Base-by-base conservation (phyloP, 2,329 filamentous ascomycete species). In the Dothideomycetes sp. region DNA sequence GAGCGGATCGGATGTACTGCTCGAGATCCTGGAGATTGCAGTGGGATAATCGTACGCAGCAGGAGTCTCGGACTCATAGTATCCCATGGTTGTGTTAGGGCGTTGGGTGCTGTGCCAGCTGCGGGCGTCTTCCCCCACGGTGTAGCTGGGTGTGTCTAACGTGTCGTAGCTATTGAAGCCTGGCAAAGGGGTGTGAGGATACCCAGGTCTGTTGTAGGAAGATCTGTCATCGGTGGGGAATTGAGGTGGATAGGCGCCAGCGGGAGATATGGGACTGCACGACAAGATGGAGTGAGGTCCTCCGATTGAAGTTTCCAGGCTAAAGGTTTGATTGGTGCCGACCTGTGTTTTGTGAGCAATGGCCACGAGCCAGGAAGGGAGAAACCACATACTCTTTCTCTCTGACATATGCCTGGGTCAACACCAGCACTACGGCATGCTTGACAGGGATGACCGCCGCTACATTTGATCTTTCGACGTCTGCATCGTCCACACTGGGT, bases 381-480 rank as follows among this genome's bases (percentile, higher is more conserved):
- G 15, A 10, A 7, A 8, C 2, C 28, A 46, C 53, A 23, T 48
- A 94, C 89, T 62, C 89, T 74, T 48, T 93, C 68, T 55, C 94
- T 95, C 43, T 80, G 75, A 58, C 89, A 95, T 5, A 71, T 54
- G 3, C 51, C 58, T 37, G 64, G 67, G 16, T 80, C 74, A 18
- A 73, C 67, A 10, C 82, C 82, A 38, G 88, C 81, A 46, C 70
- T 77, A 53, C 78, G 82, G 67, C 89, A 96, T 60, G 88, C 94
- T 9, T 73, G 69, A 62, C 89, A 96, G n/a, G 82, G 83, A 23
- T 73, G 70, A 57, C 94, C 86, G 30, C 89, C 89, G 54, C 84
- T 94, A 65, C 89, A 96, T 51, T 85, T 82, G 53, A 96, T 96
- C 69, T 96, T 96, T 45, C 89, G 77, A 65, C 89, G 88, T 46